Evolutionary conservation across 2,329 filamentous ascomycete genomes (phyloP), one percentile per base, ranked within the genome.

Genomic region (Aureobasidium melanogenum): DNA sequence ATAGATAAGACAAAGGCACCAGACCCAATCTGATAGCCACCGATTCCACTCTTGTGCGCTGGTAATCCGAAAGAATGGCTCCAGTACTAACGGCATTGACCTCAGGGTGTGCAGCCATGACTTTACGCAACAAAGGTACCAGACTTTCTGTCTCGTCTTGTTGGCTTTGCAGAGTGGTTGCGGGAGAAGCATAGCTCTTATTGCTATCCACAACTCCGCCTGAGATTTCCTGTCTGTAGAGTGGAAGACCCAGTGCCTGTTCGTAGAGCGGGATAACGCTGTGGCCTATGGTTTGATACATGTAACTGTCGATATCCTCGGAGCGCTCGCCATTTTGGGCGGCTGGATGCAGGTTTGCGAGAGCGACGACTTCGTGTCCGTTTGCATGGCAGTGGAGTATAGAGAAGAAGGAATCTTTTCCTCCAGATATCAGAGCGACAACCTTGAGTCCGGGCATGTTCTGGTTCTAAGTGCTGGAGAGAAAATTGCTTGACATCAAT

Each of bases 271-370:
- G 91, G 62, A 97, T 87, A 19, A 97, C 79, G 62, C 85, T 82
- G 74, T 97, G 91, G 14, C 94, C 94, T 63, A 97, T 89, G 3
- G 94, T 99, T 79, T 99, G 94, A 79, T 97, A 99, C 94, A 99
- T 99, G 85, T 94, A 97, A 77, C 92, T 97, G 75, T 99, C 91
- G 68, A 96, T 81, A 73, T 97, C 89, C 61, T 81, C 76, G 64
- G 80, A 77, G 15, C 59, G 54, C 38, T 81, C 77, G 5, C 73
- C 71, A 30, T 71, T 73, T 24, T 47, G 58, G 54, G 60, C 54
- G 69, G 77, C 55, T 17, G 91, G 93, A 71, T 92, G 83, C 60
- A 99, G 79, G 74, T 99, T 99, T 54, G 90, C 94, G 51, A 99
- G 79, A 8, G 94, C 94, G 55, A 97, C 84, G 50, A 99, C 79